Conservation (phyloP, 345 rosid species). For the Laguncularia racemosa region DNA sequence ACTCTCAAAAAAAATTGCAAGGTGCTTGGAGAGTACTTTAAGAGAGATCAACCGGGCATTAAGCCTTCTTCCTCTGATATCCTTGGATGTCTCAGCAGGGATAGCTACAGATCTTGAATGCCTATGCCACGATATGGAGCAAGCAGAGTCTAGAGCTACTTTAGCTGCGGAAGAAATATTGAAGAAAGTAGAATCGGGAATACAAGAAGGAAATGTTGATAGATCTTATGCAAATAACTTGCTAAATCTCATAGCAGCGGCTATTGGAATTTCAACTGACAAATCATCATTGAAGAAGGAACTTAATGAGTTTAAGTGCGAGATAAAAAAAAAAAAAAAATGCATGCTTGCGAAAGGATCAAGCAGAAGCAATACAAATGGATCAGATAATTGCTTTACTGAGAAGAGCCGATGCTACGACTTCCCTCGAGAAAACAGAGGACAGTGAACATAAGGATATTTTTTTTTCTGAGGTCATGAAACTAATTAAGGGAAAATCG, state of each 20-base stretch:
- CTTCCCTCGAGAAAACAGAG: conserved; percentile 49
- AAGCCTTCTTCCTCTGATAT: no score
- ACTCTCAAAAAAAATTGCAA: conserved; percentile 37
- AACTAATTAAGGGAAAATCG: no score
- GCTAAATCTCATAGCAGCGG: conserved; percentile 45
- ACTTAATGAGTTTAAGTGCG: no score
- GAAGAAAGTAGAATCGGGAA: conserved; percentile 57
- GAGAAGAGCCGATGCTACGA: conserved; percentile 58
- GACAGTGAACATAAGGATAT: no score
- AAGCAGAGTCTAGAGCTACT: conserved; percentile 51
- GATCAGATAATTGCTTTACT: no score
- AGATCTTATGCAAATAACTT: conserved; percentile 54
- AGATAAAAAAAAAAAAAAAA: conserved; percentile 61
- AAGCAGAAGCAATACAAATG: conserved; percentile 66
- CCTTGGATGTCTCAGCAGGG: conserved; percentile 40
- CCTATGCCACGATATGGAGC: conserved; percentile 38
- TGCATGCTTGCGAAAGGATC: conserved; percentile 46
- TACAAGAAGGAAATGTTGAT: conserved; percentile 54
- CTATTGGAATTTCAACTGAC: conserved; percentile 49
- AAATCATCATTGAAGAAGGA: no score
- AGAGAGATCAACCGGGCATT: no score
- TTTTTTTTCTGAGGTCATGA: no score
- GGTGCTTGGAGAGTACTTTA: no score
- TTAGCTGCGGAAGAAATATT: conserved; percentile 53
- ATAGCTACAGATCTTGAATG: conserved; percentile 31